A percentile compares a stretch with the other conserved stretches of the same genome.
phyloP scores from a whole-genome alignment of 2,329 filamentous ascomycete species.

The Apiospora phragmitis region DNA sequence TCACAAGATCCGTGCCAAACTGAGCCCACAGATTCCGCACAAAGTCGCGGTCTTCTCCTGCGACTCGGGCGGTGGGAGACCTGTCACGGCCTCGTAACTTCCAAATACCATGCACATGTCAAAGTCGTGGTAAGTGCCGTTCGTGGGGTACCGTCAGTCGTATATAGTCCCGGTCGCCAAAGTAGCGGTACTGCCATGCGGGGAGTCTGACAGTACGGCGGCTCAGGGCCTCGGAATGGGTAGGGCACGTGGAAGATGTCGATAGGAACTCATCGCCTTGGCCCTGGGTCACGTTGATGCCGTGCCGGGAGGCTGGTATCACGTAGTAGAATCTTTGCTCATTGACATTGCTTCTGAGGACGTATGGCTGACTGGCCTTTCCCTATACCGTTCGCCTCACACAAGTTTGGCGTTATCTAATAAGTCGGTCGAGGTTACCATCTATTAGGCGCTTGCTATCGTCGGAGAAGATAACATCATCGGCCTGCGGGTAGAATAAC shows the following conservation, averaged over 20 bases:
- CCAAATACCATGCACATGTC: constrained; percentile 51
- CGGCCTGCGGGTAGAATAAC: constrained; percentile 43
- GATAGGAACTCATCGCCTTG: constrained; percentile 41
- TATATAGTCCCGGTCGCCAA: constrained; percentile 50
- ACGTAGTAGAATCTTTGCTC: constrained; percentile 50
- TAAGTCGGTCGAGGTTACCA: constrained; percentile 24
- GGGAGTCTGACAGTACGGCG: constrained; percentile 36
- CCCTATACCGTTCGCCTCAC: accelerated
- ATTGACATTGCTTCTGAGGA: constrained; percentile 44
- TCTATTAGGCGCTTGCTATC: constrained; percentile 27
- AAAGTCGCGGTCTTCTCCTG: neutral
- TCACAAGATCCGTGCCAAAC: neutral
- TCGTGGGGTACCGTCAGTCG: constrained; percentile 44
- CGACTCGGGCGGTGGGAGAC: constrained; percentile 27
- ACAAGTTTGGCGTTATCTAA: neutral
- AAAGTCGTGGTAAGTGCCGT: constrained; percentile 49
- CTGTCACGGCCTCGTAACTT: constrained; percentile 38
- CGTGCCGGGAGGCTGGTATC: constrained; percentile 41
- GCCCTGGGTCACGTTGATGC: constrained; percentile 37
- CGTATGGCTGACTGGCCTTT: constrained; percentile 19
- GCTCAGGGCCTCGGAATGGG: constrained; percentile 37
- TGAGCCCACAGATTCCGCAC: neutral
- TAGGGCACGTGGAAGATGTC: constrained; percentile 48
- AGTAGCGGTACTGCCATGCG: constrained; percentile 47
- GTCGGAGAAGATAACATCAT: constrained; percentile 41